These are phyloP conservation scores for Lachnellula hyalina DNA, from an alignment of 2,329 filamentous ascomycete species.

Conservation along the genomic window DNA sequence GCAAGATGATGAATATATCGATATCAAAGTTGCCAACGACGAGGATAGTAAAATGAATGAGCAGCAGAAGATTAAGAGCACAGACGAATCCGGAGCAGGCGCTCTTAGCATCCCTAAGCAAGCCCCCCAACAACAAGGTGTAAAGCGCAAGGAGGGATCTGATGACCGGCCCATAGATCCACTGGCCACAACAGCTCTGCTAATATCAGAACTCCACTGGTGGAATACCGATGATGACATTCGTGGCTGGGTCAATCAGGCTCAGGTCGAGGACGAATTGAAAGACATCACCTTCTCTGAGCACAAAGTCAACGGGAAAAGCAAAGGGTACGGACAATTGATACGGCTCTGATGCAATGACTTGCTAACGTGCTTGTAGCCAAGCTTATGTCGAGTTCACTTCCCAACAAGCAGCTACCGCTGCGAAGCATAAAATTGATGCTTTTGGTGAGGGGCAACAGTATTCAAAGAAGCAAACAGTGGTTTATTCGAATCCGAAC, in stretches of 20 bases:
- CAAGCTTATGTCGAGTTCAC: constrained; percentile 82
- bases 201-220: constrained; percentile 90
- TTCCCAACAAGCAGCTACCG: constrained; percentile 78
- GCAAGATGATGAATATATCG: constrained; percentile 37
- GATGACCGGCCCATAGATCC: constrained; percentile 55
- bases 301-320: constrained; percentile 98
- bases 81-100: constrained; percentile 34
- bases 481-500: constrained; percentile 70
- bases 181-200: constrained; percentile 62
- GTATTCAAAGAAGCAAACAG: constrained; percentile 59
- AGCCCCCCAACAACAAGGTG: constrained; percentile 45
- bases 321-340: constrained; percentile 70
- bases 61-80: constrained; percentile 39
- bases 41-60: constrained; percentile 29
- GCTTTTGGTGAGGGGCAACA: constrained; percentile 47
- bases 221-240: constrained; percentile 97
- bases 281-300: constrained; percentile 96
- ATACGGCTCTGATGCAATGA: background rate
- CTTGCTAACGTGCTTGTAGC: constrained; percentile 24
- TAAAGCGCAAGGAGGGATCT: constrained; percentile 56
- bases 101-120: constrained; percentile 32
- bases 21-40: constrained; percentile 38
- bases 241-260: constrained; percentile 75
- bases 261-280: constrained; percentile 76
- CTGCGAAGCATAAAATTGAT: constrained; percentile 78